A percentile compares a stretch with the other conserved stretches of the same genome.
Conservation (phyloP, 2,329 filamentous ascomycete genomes). For the Aureobasidium sp. region DNA sequence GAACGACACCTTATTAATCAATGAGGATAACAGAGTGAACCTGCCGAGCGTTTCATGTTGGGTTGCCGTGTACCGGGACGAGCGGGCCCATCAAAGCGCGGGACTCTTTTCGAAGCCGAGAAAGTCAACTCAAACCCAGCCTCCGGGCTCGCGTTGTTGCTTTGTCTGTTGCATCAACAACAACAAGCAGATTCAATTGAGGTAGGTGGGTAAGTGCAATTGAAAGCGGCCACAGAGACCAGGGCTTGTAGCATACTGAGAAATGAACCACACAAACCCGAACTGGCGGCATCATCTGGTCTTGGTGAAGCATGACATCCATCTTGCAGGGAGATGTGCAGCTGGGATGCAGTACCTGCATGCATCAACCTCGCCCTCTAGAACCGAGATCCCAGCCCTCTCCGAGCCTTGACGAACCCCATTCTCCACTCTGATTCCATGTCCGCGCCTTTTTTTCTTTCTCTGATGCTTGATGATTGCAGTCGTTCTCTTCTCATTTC, state of each 20-base stretch:
- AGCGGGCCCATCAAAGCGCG: slow-evolving; percentile 6
- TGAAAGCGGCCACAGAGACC: neutral
- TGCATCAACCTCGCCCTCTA: slow-evolving; percentile 16
- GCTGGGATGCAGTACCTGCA: slow-evolving; percentile 14
- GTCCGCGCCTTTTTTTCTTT: slow-evolving; percentile 13
- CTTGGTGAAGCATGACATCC: slow-evolving; percentile 15
- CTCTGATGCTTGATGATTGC: neutral
- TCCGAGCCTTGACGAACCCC: slow-evolving; percentile 9
- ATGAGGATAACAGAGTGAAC: neutral
- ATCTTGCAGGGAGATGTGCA: slow-evolving; percentile 14
- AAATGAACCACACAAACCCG: neutral
- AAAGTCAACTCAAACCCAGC: slow-evolving; percentile 15
- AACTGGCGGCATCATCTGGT: slow-evolving; percentile 2
- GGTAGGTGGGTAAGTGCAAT: neutral
- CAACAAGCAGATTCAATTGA: neutral
- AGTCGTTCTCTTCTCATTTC: neutral
- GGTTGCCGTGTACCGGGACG: slow-evolving; percentile 12
- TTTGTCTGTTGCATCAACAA: neutral
- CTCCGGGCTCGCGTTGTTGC: neutral
- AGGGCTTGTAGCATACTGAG: neutral
- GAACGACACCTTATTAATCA: neutral
- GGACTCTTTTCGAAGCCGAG: neutral
- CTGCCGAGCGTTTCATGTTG: slow-evolving; percentile 15
- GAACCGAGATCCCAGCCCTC: slow-evolving; percentile 14
- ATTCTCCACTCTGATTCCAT: slow-evolving; percentile 15